Evolutionary conservation across 768 basidiomycete genomes (phyloP), one percentile per base, ranked within the genome.

Genomic region (Floccularia luteovirens): DNA sequence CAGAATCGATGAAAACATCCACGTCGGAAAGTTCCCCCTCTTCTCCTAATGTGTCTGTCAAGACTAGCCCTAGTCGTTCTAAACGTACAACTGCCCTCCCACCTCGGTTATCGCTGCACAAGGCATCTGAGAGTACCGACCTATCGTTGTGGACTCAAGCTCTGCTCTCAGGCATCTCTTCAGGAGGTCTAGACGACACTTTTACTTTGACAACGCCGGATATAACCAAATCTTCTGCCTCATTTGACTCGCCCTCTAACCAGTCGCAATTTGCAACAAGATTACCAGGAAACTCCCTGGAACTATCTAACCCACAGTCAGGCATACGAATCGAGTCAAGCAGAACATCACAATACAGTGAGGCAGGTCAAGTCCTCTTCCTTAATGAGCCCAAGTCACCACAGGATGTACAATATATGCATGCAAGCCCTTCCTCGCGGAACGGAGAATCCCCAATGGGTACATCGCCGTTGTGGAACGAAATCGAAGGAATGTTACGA

Each of bases 71-170:
- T 27, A 45, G 37, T 24, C 43, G 38, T 34, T 27, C 43, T 36
- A 59, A 60, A 40, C 50, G 56, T 24, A 53, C 57, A 3, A 54
- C 55, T 2, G 56, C 57, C 1, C 51, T 61, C 16, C 72, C 79
- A 0, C 79, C 79, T 8, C 69, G 79, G 11, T 49, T 81, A 22
- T 79, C 77, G 3, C 59, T 79, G 21, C 74, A 76, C 43, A 56
- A 58, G 33, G 62, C 64, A 24, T 69, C 72, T 27, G 61, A 60
- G 32, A 57, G 55, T 41, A 51, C 58, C 10, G 76, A 70, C 45
- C 59, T 79, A 20, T 63, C 67, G 7, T 63, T 64, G 20, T 80
- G 79, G 79, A 66, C 72, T 7, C 67, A 73, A 48, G 64, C 72
- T 4, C 48, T 80, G 24, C 62, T 80, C 23, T 71, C 62, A n/a